Conservation (phyloP, 495 filamentous ascomycete species). For the Neurospora tetraspora region DNA sequence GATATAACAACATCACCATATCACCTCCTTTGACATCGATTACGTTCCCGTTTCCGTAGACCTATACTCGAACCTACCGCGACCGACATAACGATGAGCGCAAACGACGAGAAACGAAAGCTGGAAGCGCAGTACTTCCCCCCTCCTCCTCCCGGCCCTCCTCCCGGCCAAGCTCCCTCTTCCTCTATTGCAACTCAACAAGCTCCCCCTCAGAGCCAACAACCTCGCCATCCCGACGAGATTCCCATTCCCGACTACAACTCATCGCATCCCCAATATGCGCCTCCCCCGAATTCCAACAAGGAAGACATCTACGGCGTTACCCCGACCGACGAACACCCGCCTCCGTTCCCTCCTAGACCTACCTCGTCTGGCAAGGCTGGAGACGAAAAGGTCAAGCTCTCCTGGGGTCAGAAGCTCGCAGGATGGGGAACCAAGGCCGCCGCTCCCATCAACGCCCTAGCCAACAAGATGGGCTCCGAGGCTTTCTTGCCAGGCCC, state of each 20-base stretch:
- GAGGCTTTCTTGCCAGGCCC: slow-evolving; percentile 72
- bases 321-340: slow-evolving; percentile 15
- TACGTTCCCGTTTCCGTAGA: neutral
- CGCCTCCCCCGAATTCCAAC: neutral
- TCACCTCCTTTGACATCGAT: neutral
- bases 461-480: slow-evolving; percentile 48
- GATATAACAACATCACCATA: neutral
- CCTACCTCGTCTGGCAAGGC: slow-evolving; percentile 3
- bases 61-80: neutral
- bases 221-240: slow-evolving; percentile 16
- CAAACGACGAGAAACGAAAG: neutral
- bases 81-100: neutral
- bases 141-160: slow-evolving; percentile 15
- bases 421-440: slow-evolving; percentile 22
- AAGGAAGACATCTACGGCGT: slow-evolving; percentile 18
- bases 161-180: slow-evolving; percentile 3
- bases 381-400: slow-evolving; percentile 8
- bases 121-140: slow-evolving; percentile 11
- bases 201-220: neutral
- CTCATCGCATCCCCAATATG: neutral
- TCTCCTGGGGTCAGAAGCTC: slow-evolving; percentile 16
- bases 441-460: slow-evolving; percentile 54
- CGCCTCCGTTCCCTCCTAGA: slow-evolving; percentile 8
- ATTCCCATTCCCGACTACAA: slow-evolving; percentile 20
- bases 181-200: neutral